phyloP scores from a whole-genome alignment of 768 basidiomycete species.

The Coprinellus micaceus region DNA sequence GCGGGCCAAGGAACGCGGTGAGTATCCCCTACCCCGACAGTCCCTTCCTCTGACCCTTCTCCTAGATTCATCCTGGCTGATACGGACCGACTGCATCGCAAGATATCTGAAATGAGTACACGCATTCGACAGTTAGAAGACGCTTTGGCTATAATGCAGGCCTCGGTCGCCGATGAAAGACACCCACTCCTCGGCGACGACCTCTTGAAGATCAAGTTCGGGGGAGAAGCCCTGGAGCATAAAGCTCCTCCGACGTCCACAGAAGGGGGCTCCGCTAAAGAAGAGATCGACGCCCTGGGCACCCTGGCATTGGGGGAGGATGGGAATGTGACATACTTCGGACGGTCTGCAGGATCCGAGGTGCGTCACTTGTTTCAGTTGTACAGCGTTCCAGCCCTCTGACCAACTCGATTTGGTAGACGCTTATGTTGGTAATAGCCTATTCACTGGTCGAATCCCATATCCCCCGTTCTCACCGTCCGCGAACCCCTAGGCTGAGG shows the following conservation, averaged over 20 bases:
- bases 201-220: conserved; percentile 54
- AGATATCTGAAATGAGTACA: conserved; percentile 64
- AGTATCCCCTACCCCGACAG: conserved; percentile 5
- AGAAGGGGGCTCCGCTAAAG: conserved; percentile 31
- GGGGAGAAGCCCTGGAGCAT: conserved; percentile 43
- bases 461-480: conserved; percentile 16
- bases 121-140: conserved; percentile 70
- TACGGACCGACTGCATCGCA: conserved; percentile 60
- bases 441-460: background rate
- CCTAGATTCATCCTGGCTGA: conserved; percentile 62
- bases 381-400: background rate
- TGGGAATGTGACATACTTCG: conserved; percentile 62
- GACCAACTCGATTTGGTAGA: conserved; percentile 23
- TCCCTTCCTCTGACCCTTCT: background rate
- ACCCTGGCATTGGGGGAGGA: conserved; percentile 59
- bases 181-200: conserved; percentile 59
- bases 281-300: conserved; percentile 54
- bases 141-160: conserved; percentile 58
- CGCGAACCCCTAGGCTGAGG: conserved; percentile 30
- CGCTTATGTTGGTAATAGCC: conserved; percentile 36
- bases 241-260: conserved; percentile 21
- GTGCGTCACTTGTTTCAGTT: conserved; percentile 22
- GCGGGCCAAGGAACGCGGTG: conserved; percentile 51
- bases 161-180: conserved; percentile 50
- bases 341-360: conserved; percentile 63